Conservation (phyloP, 2,329 filamentous ascomycete genomes). For the Pseudogymnoascus verrucosus region DNA sequence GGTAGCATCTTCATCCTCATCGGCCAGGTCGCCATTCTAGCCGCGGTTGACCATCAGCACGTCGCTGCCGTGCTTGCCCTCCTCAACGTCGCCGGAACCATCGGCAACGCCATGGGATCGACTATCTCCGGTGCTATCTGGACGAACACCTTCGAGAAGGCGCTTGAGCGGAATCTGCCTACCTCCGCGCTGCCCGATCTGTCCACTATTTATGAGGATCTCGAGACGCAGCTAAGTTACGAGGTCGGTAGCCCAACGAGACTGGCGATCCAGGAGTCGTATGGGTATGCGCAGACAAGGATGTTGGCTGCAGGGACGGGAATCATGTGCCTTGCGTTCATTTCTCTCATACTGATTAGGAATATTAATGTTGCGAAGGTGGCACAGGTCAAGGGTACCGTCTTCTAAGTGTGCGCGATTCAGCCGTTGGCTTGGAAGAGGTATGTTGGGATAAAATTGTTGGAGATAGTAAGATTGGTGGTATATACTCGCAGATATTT, state of each 20-base stretch:
- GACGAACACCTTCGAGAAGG: constrained; percentile 50
- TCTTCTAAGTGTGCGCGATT: constrained; percentile 15
- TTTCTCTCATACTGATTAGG: constrained; percentile 36
- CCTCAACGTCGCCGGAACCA: constrained; percentile 49
- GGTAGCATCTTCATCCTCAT: constrained; percentile 50
- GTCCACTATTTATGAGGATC: constrained; percentile 43
- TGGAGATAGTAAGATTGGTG: neutral
- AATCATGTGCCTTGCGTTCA: constrained; percentile 35
- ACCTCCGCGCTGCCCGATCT: constrained; percentile 30
- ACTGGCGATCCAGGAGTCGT: constrained; percentile 50
- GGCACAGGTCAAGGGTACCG: constrained; percentile 36
- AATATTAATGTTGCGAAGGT: constrained; percentile 38
- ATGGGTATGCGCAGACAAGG: constrained; percentile 43
- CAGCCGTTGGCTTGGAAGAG: neutral
- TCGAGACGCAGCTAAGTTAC: constrained; percentile 45
- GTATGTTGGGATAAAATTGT: neutral
- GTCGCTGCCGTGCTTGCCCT: constrained; percentile 52
- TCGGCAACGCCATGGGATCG: constrained; percentile 52
- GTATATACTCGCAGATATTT: neutral
- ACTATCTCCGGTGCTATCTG: constrained; percentile 58
- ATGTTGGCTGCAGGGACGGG: constrained; percentile 44
- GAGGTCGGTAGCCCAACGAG: constrained; percentile 34
- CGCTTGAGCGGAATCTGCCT: constrained; percentile 45
- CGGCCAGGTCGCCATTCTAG: constrained; percentile 50
- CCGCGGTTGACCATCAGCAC: constrained; percentile 49